These are phyloP conservation scores for Mollisiaceae sp. DNA, from an alignment of 2,329 filamentous ascomycete genomes.

Conservation along the genomic window DNA sequence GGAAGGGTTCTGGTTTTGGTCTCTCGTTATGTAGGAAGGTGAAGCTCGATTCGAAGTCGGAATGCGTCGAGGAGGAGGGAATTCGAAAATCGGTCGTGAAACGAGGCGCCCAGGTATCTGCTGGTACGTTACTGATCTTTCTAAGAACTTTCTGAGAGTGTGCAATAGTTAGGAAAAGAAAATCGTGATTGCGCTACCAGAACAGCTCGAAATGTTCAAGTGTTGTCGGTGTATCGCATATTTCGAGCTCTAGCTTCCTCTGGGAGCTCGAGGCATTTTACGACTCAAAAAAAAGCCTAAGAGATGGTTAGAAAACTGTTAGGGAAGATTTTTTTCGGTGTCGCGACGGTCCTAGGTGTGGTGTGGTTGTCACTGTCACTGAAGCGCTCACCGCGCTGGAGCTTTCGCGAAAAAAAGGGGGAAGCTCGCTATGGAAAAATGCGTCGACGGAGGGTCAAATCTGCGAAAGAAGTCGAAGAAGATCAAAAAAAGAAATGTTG, in stretches of 20 bases:
- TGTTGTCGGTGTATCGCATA: neutral
- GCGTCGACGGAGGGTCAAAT: neutral
- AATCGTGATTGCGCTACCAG: neutral
- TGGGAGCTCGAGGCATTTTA: neutral
- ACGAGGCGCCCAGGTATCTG: neutral
- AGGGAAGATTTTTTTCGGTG: neutral
- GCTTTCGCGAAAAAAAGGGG: conserved; percentile 2
- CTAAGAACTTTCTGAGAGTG: neutral
- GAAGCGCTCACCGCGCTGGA: neutral
- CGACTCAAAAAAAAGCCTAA: neutral
- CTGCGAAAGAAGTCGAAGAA: neutral
- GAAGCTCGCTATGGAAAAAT: neutral
- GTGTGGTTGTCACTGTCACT: neutral
- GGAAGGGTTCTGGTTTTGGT: neutral
- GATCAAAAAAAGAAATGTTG: neutral
- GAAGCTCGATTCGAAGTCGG: conserved; percentile 1
- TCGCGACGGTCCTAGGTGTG: neutral
- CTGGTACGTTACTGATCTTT: neutral
- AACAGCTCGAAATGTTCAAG: neutral
- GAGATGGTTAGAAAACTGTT: neutral
- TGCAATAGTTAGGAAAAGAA: neutral
- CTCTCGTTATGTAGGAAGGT: neutral
- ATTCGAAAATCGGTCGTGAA: neutral
- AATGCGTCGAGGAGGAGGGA: neutral
- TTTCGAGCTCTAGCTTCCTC: neutral